Evolutionary conservation across 805 yeast genomes (phyloP), one percentile per base, ranked within the genome.

Genomic region (Wickerhamomyces rabaulensis): DNA sequence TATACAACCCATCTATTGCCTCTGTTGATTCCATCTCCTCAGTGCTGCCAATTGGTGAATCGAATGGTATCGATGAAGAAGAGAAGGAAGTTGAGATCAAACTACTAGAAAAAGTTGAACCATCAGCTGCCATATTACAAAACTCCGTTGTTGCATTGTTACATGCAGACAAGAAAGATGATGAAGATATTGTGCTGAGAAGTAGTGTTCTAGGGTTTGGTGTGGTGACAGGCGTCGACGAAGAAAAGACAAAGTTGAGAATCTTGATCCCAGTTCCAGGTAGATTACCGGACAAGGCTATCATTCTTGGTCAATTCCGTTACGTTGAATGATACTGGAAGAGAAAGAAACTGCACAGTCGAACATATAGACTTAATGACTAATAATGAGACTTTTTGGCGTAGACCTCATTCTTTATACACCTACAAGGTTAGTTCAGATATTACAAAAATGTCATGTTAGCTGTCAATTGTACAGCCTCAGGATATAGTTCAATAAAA

Each of bases 231-330:
- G 65, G 67, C 51, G 87, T 81, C 20, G 95, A 91, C 58, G 97
- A 92, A 52, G 68, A 78, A 15, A 83, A 82, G 57, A 74, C 77
- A 15, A 84, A 78, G 54, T 60, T 87, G 46, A 83, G 83, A 57
- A 72, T 94, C 9, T 70, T 92, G 51, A 71, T 90, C 51, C 98
- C 99, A 0, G 84, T 88, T 6, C 97, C 96, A 2, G 95, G 96
- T 1, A 70, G 83, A 37, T 68, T 91, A 21, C 99, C 99, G 0
- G 74, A 81, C 22, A 79, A 82, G 52, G 81, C 86, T 2, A 71
- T 88, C 57, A 63, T 94, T 3, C 67, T 91, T 41, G 95, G 97
- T 2, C 79, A 80, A 36, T 81, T 80, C 55, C 82, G 95, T 54
- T 94, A 88, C 63, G 78, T 82, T 43, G 99, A 94, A 68, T 92